Evolutionary conservation across 1,284 basidiomycete genomes (phyloP), one percentile per base, ranked within the genome.

Genomic region (Fomitopsis schrenkii): DNA sequence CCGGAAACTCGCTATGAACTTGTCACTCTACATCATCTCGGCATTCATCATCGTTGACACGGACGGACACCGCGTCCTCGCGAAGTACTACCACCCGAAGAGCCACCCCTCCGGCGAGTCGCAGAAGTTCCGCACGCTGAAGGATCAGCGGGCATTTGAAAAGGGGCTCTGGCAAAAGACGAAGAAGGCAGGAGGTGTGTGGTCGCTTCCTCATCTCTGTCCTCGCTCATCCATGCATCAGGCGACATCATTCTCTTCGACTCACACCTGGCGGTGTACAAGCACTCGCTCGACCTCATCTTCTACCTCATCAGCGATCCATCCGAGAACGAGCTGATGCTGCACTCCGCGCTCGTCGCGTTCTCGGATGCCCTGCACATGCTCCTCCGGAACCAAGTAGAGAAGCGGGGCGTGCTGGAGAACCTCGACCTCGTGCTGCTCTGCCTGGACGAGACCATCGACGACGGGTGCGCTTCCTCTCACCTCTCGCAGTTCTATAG

Each of bases 161-260:
- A 97, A 97, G 80, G 92, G 91, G 2, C 80, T 99, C 46, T 97
- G 88, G 83, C 91, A 94, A 70, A 99, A 99, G 80, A 96, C 95
- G 0, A 92, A 94, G 77, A 93, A 95, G 72, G 83, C 91, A 22
- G 90, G 90, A 76, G 93, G 94, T 95, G 69, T 71, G 87, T 81
- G 26, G 35, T 30, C 26, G 35, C 8, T 10, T 15, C 19, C 12
- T 33, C n/a, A 14, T 44, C 14, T 50, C 41, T 33, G 30, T 19
- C 10, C 28, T 17, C 30, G 33, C 36, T 46, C 8, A n/a, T 9
- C 15, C 36, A 8, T 8, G 30, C 35, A 33, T 17, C 73, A 95
- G 95, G 94, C 72, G 97, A 99, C 70, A 95, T 99, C 72, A 93
- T 98, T 68, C 84, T 98, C 12, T 95, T 94, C 74, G 94, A 95